Evolutionary conservation across 2,329 filamentous ascomycete species (phyloP).

Genomic region (Alternaria incomplexa): DNA sequence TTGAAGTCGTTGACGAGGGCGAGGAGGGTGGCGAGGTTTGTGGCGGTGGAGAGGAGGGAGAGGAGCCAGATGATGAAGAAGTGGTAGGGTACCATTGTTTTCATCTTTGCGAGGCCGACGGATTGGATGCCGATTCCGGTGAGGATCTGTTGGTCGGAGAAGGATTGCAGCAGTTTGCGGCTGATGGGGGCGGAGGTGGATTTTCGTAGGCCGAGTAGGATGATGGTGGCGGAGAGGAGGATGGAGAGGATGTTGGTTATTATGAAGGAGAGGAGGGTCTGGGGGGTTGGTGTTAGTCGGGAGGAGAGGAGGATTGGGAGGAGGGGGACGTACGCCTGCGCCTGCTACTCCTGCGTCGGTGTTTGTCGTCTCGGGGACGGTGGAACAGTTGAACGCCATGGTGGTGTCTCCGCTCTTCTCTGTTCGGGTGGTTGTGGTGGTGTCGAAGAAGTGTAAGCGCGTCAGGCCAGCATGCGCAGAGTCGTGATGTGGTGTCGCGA

Average conservation of each 20-base stretch:
- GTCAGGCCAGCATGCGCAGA: background rate
- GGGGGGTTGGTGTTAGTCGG: background rate
- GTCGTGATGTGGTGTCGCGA: background rate
- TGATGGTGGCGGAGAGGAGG: conserved; percentile 61
- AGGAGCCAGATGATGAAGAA: conserved; percentile 76
- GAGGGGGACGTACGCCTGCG: conserved; percentile 55
- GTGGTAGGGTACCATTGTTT: conserved; percentile 68
- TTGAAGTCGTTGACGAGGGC: conserved; percentile 70
- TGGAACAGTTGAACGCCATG: conserved; percentile 48
- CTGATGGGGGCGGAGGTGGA: conserved; percentile 59
- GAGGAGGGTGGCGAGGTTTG: conserved; percentile 69
- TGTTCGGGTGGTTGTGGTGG: background rate
- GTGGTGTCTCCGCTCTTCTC: background rate
- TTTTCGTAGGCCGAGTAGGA: conserved; percentile 60
- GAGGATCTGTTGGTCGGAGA: conserved; percentile 72
- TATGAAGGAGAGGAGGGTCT: conserved; percentile 69
- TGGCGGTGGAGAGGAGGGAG: conserved; percentile 67
- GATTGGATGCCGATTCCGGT: conserved; percentile 72
- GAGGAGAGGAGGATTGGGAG: background rate
- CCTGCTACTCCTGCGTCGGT: conserved; percentile 66
- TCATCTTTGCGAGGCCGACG: conserved; percentile 66
- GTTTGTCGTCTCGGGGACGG: conserved; percentile 52
- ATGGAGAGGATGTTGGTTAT: conserved; percentile 67
- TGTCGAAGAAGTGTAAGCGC: background rate
- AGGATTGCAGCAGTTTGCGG: conserved; percentile 69